phyloP scores from a whole-genome alignment of 345 rosid genomes.

The Acer yangbiense region DNA sequence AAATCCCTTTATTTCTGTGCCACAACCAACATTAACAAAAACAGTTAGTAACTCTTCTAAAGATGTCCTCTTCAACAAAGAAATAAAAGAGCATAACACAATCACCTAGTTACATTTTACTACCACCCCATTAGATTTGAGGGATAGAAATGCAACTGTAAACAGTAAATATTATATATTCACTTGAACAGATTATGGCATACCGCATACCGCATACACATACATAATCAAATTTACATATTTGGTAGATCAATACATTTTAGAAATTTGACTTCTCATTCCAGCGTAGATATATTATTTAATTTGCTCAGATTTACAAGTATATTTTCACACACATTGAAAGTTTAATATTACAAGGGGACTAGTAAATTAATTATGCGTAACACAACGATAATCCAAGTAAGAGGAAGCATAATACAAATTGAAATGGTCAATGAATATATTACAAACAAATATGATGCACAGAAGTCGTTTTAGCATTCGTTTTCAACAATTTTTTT shows the following conservation, averaged over 20 bases:
- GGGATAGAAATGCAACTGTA: too few species aligned
- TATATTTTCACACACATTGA: background rate
- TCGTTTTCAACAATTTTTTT: too few species aligned
- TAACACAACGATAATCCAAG: background rate
- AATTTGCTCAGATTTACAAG: background rate
- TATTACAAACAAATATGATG: conserved; percentile 3
- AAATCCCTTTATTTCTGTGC: conserved; percentile 54
- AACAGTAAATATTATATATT: too few species aligned
- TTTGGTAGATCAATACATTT: background rate
- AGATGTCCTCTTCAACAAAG: too few species aligned
- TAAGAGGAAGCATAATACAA: background rate
- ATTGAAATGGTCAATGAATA: background rate
- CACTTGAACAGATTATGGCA: too few species aligned
- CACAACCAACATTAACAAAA: background rate
- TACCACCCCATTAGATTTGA: background rate
- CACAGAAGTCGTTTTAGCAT: background rate
- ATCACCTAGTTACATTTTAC: too few species aligned
- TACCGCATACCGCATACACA: too few species aligned
- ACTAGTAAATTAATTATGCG: too few species aligned
- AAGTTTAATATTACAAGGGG: background rate
- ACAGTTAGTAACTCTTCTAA: background rate
- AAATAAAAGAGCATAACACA: too few species aligned
- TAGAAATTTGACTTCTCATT: background rate
- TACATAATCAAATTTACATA: background rate
- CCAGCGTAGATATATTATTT: background rate